Evolutionary conservation across 2,329 filamentous ascomycete genomes (phyloP), one percentile per base, ranked within the genome.

Genomic region (Colletotrichum agaves): DNA sequence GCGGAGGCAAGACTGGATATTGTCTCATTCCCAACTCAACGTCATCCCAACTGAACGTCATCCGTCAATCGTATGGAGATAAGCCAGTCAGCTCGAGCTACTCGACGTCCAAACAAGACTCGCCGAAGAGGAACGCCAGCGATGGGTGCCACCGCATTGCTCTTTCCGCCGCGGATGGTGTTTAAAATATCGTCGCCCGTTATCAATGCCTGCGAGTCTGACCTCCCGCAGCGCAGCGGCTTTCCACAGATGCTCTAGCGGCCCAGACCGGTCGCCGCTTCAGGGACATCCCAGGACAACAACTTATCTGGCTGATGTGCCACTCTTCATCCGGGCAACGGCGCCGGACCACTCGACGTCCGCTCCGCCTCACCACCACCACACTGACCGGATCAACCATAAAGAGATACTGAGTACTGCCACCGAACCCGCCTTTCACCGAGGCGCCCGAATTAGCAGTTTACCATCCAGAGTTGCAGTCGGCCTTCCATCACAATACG

Each of bases 241-340:
- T 44, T 44, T 50, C 12, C 13, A 35, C 50, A 43, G 35, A 46
- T 57, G 15, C 35, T 58, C 27, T 8, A 12, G 43, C 44, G 59
- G 63, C 33, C 59, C 21, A 63, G 44, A 27, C 63, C 60, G 56
- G 27, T 49, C 46, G 35, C 62, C 19, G 57, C 43, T 31, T 8
- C 31, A 53, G 21, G 52, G 43, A 57, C 15, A 35, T 39, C 52
- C 60, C 12, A n/a, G 39, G 27, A 21, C 11, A 50, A 21, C 11
- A 50, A 31, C 53, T 53, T 47, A 15, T 64, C 61, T 49, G 52
- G 17, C 39, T 35, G 15, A 59, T 46, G 31, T 55, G 53, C 47
- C 35, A 59, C 10, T 17, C 35, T 58, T 39, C 55, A n/a, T 27
- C 60, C 44, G 50, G 44, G 37, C 35, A 50, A 41, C 41, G 61